These are phyloP conservation scores for Phytophthora syringae DNA, from an alignment of 352 stramenopile species.

Conservation along the genomic window DNA sequence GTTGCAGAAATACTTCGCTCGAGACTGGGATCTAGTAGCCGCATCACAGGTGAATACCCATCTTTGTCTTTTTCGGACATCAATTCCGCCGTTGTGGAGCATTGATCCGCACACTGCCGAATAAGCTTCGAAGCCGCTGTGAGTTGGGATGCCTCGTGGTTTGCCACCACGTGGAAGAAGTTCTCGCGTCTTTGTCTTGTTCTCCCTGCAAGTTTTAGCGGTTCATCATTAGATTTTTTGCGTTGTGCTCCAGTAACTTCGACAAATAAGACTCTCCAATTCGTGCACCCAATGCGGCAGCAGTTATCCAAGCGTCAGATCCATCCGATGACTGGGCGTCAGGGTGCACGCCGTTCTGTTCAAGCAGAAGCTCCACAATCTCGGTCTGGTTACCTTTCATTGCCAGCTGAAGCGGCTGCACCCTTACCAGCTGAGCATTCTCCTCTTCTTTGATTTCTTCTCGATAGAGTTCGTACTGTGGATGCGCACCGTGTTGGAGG, in stretches of 20 bases:
- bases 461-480: constrained; percentile 54
- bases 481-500: constrained; percentile 50
- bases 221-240: constrained; percentile 37
- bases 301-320: constrained; percentile 68
- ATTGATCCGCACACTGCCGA: constrained; percentile 41
- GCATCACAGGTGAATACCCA: constrained; percentile 61
- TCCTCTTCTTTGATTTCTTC: constrained; percentile 21
- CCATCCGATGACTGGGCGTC: constrained; percentile 46
- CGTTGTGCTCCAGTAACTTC: constrained; percentile 55
- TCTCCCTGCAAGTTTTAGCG: constrained; percentile 38
- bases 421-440: constrained; percentile 2
- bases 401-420: constrained; percentile 69
- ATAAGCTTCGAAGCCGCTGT: constrained; percentile 43
- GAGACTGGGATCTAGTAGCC: constrained; percentile 44
- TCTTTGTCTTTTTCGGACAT: constrained; percentile 56
- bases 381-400: constrained; percentile 53
- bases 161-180: constrained; percentile 68
- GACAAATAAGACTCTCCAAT: constrained; percentile 55
- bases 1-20: constrained; percentile 13
- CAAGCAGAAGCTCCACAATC: constrained; percentile 60
- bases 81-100: constrained; percentile 35
- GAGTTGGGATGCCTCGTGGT: constrained; percentile 30
- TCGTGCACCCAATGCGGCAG: constrained; percentile 33
- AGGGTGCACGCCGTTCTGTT: constrained; percentile 46
- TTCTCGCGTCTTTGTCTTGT: constrained; percentile 41